Evolutionary conservation across 805 yeast species (phyloP), one percentile per base, ranked within the genome.

Genomic region (Pichia eremophila): DNA sequence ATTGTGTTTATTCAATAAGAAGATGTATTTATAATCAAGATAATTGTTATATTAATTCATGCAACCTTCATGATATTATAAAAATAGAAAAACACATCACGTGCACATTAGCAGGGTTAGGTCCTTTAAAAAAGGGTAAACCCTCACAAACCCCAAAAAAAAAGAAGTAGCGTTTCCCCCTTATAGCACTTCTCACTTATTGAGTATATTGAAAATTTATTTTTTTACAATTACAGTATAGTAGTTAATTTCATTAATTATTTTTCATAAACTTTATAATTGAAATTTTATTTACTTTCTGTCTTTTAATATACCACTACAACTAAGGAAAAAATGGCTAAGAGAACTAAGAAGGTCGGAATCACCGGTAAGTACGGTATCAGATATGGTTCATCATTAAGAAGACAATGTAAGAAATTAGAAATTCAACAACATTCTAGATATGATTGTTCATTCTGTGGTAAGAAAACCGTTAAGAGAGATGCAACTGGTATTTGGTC

Each of bases 341-440:
- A 95, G 80, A 91, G 99, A 86, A 93, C 99, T 67, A 93, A 93
- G 95, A 93, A 93, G 88, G 99, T 93, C 74, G 99, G 99, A 77
- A 93, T 93, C 83, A 93, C 99, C 75, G 99, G 99, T 84, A 95
- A 95, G 82, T 93, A 88, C 84, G 99, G 99, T 88, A 97, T 93
- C 79, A 90, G 99, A 83, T 93, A 93, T 82, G 96, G 99, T 90
- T 91, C 99, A 68, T 95, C 99, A 60, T 81, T 93, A 76, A 91
- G 99, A 85, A 88, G 98, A 79, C 97, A 89, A 78, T 86, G 95
- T 82, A 90, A 90, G 85, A 93, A 93, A 82, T 80, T 93, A 76
- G 99, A 95, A 80, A 84, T 88, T 69, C 97, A 89, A 78, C 97
- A 90, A 75, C 99, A 91, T 78, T 85, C 99, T 67, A 87, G 86